These are phyloP conservation scores for Marasmius tenuissimus DNA, from an alignment of 1,284 basidiomycete genomes.

Conservation along the genomic window DNA sequence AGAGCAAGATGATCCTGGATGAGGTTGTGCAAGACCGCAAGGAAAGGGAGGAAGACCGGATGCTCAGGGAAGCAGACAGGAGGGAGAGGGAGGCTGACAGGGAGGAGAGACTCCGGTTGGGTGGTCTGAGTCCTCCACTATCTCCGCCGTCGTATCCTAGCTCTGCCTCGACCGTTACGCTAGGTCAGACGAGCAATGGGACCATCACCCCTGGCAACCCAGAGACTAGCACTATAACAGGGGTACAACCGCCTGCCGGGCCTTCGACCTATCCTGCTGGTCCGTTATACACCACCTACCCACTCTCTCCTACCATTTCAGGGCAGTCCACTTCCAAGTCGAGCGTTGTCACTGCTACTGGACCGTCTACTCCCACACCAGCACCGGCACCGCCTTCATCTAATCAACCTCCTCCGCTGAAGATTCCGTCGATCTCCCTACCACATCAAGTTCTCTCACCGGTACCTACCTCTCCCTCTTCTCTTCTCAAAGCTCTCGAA, in stretches of 20 bases:
- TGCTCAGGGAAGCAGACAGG: not conserved
- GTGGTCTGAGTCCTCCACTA: not conserved
- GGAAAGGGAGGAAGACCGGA: not conserved
- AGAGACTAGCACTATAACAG: not conserved
- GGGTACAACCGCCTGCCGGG: not conserved
- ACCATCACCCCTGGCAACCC: not conserved
- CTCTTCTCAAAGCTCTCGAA: not conserved
- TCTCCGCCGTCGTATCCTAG: not conserved
- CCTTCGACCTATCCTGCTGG: not conserved
- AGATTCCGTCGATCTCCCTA: not conserved
- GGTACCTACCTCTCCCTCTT: not conserved
- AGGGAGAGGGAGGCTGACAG: not conserved
- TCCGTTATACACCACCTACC: not conserved
- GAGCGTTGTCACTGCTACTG: not conserved
- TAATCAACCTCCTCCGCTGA: not conserved
- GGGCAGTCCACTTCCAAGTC: not conserved
- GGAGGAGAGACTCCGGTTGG: not conserved
- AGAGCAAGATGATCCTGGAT: constrained; percentile 19
- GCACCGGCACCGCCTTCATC: not conserved
- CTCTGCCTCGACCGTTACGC: not conserved
- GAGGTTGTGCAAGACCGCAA: constrained; percentile 18
- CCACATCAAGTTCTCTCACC: not conserved
- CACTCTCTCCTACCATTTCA: not conserved
- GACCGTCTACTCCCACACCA: not conserved
- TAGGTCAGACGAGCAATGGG: not conserved